Conservation (phyloP, 2,329 filamentous ascomycete genomes). For the Zelopaecilomyces penicillatus region DNA sequence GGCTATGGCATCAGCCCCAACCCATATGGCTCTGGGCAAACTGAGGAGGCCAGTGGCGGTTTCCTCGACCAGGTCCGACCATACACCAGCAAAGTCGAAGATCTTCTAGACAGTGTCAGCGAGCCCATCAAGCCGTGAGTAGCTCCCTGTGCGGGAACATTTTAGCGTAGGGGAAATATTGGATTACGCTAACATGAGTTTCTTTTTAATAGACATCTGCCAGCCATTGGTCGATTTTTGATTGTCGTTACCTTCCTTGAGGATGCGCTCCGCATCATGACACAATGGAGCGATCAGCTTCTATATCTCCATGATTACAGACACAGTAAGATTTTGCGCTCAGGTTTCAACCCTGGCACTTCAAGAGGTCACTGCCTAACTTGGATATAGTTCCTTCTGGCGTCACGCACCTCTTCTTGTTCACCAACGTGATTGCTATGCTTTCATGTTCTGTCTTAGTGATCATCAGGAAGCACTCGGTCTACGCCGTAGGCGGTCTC, state of each 20-base stretch:
- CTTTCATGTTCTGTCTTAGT: constrained; percentile 71
- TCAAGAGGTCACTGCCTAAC: constrained; percentile 11
- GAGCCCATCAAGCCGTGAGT: constrained; percentile 88
- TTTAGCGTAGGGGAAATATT: not conserved
- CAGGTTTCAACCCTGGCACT: not conserved
- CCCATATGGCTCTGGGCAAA: constrained; percentile 52
- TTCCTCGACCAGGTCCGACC: constrained; percentile 77
- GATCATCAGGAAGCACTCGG: constrained; percentile 85
- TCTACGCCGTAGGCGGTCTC: constrained; percentile 84
- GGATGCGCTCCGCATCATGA: constrained; percentile 90
- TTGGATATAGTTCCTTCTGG: constrained; percentile 64
- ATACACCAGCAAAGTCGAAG: constrained; percentile 98
- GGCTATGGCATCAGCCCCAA: constrained; percentile 60
- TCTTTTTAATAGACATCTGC: constrained; percentile 61
- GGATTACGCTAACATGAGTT: constrained; percentile 11
- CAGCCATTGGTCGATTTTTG: constrained; percentile 89
- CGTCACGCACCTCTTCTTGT: constrained; percentile 85
- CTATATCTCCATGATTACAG: constrained; percentile 88
- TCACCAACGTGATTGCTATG: constrained; percentile 88
- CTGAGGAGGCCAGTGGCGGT: constrained; percentile 54
- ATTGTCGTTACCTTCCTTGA: constrained; percentile 98
- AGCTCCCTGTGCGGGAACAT: not conserved
- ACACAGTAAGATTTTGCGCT: constrained; percentile 58
- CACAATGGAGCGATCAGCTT: constrained; percentile 94
- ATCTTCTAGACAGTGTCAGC: constrained; percentile 75